Base-by-base conservation (phyloP, 257 asterid species). In the Primulina huaijiensis region DNA sequence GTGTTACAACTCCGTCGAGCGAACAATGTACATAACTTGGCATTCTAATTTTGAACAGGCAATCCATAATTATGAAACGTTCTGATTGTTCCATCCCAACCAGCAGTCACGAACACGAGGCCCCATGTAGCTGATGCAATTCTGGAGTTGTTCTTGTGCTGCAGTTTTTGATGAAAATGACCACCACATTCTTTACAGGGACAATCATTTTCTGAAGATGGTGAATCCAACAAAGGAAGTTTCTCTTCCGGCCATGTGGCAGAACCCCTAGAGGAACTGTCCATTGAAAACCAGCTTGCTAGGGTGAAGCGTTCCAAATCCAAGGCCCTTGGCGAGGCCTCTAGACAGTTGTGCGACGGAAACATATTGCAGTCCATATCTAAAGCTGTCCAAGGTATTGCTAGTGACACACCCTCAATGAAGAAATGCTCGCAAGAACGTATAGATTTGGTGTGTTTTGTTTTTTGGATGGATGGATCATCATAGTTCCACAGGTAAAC, bases 241-340 rank as follows among this genome's bases (percentile, higher is more conserved):
- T 78, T 88, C 75, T 92, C 98, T 67, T 88, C 95, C 0, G 98
- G 98, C 98, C 98, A 92, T 23, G 95, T 92, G 0, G 63, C 78
- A 0, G 85, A 75, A 27, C 82, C 82, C 78, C 85, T 78, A 3
- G 76, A 81, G 10, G 87, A 82, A 73, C 77, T 62, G 46, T 90
- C 92, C 87, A 58, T 69, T 12, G 89, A 79, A 65, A 92, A 88
- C 95, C 97, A 90, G 64, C 74, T 90, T 21, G 85, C 76, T 0
- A 88, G 61, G 53, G 96, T 84, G 81, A 84, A 90, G 38, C 89
- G 87, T 4, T 80, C 88, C 0, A 87, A 68, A 63, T 82, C 90
- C 79, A 73, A 37, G 29, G 30, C 50, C 75, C 67, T 75, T 0
- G 84, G 55, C 38, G 69, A 76, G 10, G 38, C 62, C 30, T 64